Evolutionary conservation across 1,284 basidiomycete species (phyloP).

Genomic region (Somion occarium): DNA sequence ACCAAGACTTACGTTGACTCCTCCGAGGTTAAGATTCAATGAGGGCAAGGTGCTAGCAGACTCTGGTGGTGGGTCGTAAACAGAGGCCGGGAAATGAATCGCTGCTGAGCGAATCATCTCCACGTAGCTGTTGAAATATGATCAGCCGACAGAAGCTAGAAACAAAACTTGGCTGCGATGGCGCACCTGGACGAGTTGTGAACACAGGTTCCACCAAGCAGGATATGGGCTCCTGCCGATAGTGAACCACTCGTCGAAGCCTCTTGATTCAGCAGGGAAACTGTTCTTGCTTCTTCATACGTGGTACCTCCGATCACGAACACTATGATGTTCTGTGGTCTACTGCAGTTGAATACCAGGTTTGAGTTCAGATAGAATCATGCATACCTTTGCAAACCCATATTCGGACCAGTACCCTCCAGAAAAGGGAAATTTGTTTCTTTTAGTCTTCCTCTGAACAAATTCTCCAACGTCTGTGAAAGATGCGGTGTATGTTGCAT

Average conservation of each 20-base stretch:
- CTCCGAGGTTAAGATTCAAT: slow-evolving; percentile 87
- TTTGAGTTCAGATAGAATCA: neutral
- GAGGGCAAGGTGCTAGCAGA: slow-evolving; percentile 63
- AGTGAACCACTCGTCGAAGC: slow-evolving; percentile 40
- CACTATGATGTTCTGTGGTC: slow-evolving; percentile 91
- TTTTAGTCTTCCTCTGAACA: slow-evolving; percentile 83
- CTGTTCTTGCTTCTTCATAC: slow-evolving; percentile 85
- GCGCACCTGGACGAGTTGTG: slow-evolving; percentile 86
- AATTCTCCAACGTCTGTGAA: slow-evolving; percentile 85
- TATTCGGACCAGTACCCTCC: slow-evolving; percentile 64
- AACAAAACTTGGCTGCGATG: neutral
- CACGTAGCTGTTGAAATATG: slow-evolving; percentile 49
- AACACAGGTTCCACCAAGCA: slow-evolving; percentile 89
- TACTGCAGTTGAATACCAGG: slow-evolving; percentile 25
- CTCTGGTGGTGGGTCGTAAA: slow-evolving; percentile 69
- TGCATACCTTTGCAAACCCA: slow-evolving; percentile 60
- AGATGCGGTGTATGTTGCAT: slow-evolving; percentile 97
- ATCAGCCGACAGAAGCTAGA: slow-evolving; percentile 7
- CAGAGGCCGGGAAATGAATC: slow-evolving; percentile 53
- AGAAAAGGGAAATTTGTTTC: slow-evolving; percentile 92
- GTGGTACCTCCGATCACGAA: slow-evolving; percentile 95
- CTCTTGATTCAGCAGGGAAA: slow-evolving; percentile 85
- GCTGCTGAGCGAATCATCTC: slow-evolving; percentile 71
- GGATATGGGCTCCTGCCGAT: slow-evolving; percentile 58
- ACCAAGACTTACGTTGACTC: slow-evolving; percentile 88